Evolutionary conservation across 2,329 filamentous ascomycete genomes (phyloP).

Genomic region (Ascochyta pisi): DNA sequence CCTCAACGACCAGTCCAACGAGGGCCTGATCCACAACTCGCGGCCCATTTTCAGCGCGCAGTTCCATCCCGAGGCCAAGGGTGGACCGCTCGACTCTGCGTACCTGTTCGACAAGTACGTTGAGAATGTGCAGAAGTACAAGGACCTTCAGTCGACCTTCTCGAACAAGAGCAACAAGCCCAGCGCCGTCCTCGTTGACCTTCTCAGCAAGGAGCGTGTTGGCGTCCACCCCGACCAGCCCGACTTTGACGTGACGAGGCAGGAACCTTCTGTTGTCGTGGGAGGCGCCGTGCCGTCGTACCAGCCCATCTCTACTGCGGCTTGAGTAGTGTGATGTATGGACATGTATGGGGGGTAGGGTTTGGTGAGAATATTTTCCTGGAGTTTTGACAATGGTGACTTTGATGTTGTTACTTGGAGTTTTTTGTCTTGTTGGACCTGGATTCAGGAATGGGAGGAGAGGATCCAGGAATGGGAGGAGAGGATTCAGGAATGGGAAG

Average conservation of each 20-base stretch:
- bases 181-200: conserved; percentile 84
- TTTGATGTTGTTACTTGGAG: neutral
- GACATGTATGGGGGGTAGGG: neutral
- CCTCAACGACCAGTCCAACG: conserved; percentile 96
- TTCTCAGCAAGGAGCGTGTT: conserved; percentile 92
- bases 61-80: conserved; percentile 98
- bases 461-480: neutral
- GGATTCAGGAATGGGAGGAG: neutral
- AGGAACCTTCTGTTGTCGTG: conserved; percentile 38
- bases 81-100: conserved; percentile 91
- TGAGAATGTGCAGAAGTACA: conserved; percentile 87
- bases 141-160: conserved; percentile 77
- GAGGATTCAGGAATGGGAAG: neutral
- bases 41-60: conserved; percentile 98
- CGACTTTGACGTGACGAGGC: conserved; percentile 40
- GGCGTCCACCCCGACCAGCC: conserved; percentile 67
- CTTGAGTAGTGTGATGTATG: conserved; percentile 18
- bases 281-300: conserved; percentile 39
- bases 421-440: neutral
- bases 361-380: neutral
- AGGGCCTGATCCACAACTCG: conserved; percentile 95
- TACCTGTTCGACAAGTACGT: conserved; percentile 98
- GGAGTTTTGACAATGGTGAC: neutral
- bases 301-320: conserved; percentile 44
- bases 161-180: conserved; percentile 84